These are phyloP conservation scores for Cyberlindnera maclurae DNA, from an alignment of 805 yeast genomes.

Conservation along the genomic window DNA sequence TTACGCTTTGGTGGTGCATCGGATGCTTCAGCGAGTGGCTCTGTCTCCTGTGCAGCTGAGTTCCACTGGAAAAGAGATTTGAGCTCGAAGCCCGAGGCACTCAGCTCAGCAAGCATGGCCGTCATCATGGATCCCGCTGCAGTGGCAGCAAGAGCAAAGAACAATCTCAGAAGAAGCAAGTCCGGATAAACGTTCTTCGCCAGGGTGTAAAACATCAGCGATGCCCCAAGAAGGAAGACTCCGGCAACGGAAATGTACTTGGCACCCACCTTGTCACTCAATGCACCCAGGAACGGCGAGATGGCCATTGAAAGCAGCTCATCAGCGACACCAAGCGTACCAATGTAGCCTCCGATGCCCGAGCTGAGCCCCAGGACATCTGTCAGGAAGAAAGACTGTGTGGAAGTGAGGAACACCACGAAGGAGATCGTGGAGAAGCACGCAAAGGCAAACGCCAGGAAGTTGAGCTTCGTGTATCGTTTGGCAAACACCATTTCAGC, in stretches of 20 bases:
- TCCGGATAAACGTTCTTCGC: constrained; percentile 40
- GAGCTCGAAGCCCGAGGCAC: constrained; percentile 36
- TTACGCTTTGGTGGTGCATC: constrained; percentile 25
- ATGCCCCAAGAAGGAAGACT: constrained; percentile 38
- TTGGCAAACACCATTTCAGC: constrained; percentile 6
- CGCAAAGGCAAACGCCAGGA: constrained; percentile 28
- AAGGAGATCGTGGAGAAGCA: constrained; percentile 35
- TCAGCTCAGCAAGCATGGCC: constrained; percentile 50
- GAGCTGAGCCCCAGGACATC: constrained; percentile 28
- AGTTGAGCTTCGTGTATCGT: constrained; percentile 22
- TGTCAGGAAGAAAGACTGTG: constrained; percentile 38
- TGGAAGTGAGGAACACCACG: constrained; percentile 35
- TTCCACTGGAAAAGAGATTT: constrained; percentile 16
- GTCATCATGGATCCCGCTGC: constrained; percentile 51
- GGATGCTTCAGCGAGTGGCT: constrained; percentile 6
- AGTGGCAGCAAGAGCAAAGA: constrained; percentile 57
- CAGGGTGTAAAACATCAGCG: constrained; percentile 44
- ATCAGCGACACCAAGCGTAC: constrained; percentile 48
- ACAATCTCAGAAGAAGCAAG: constrained; percentile 40
- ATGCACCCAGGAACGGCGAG: constrained; percentile 58
- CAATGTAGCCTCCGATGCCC: constrained; percentile 38
- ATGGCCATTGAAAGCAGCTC: constrained; percentile 46
- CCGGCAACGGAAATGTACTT: constrained; percentile 44
- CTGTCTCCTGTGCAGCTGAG: constrained; percentile 2
- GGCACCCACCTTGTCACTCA: constrained; percentile 58